Evolutionary conservation across 192 early-diverging fungal genomes (phyloP).

Genomic region (Podila verticillata): DNA sequence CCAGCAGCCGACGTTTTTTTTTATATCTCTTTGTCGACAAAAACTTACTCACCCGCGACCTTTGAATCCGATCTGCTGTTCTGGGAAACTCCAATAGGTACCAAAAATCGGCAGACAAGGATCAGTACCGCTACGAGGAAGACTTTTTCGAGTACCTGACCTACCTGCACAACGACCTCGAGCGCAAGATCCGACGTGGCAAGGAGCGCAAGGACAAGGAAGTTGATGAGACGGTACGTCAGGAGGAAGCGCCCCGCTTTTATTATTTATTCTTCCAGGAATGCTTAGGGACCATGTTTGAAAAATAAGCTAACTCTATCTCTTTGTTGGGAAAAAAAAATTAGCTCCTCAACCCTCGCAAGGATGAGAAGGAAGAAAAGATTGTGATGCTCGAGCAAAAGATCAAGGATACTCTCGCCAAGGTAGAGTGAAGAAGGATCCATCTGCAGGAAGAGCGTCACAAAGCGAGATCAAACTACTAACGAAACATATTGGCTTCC

Average conservation of each 20-base stretch:
- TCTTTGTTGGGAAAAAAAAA: neutral
- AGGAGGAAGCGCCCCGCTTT: neutral
- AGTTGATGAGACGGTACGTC: constrained; percentile 66
- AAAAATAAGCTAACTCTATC: neutral
- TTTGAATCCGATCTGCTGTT: too few species aligned
- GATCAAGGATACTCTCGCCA: constrained; percentile 71
- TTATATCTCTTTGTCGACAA: neutral
- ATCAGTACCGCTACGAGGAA: constrained; percentile 77
- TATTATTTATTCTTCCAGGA: neutral
- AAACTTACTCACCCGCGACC: neutral
- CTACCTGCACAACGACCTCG: constrained; percentile 72
- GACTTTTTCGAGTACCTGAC: constrained; percentile 75
- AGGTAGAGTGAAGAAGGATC: constrained; percentile 30
- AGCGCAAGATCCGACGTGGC: constrained; percentile 76
- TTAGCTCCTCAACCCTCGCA: constrained; percentile 66
- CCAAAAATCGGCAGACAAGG: constrained; percentile 70
- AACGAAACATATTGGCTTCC: too few species aligned
- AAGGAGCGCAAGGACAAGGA: constrained; percentile 74
- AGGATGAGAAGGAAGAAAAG: constrained; percentile 84
- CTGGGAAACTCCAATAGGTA: too few species aligned
- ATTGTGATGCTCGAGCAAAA: constrained; percentile 85
- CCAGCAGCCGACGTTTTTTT: neutral
- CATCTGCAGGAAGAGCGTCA: too few species aligned
- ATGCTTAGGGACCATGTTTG: neutral
- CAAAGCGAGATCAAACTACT: neutral